Evolutionary conservation across 495 filamentous ascomycete species (phyloP).

Genomic region (Extremus antarcticus): DNA sequence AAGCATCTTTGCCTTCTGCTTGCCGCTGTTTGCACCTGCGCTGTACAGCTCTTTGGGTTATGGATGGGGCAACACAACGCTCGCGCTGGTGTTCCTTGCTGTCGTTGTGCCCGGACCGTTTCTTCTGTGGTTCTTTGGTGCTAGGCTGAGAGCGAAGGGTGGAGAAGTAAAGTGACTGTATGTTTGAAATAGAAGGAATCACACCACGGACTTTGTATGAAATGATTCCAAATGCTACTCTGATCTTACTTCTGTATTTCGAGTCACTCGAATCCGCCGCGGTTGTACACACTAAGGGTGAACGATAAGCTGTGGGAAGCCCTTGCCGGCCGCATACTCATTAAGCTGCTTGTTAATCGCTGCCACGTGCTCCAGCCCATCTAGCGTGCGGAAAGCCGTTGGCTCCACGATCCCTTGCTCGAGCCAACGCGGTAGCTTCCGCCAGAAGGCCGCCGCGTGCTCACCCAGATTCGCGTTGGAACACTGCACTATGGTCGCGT

Average conservation of each 20-base stretch:
- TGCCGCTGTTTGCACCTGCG: constrained; percentile 11
- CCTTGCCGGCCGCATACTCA: neutral
- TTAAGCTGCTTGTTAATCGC: neutral
- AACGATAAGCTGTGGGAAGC: neutral
- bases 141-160: constrained; percentile 9
- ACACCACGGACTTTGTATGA: neutral
- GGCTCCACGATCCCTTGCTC: neutral
- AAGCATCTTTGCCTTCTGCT: constrained; percentile 7
- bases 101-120: constrained; percentile 9
- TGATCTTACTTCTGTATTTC: too few species aligned
- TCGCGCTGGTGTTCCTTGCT: constrained; percentile 4
- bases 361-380: neutral
- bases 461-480: neutral
- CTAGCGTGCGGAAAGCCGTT: neutral
- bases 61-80: constrained; percentile 8
- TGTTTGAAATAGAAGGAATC: too few species aligned
- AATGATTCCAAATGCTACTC: too few species aligned
- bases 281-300: neutral
- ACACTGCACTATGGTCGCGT: neutral
- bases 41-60: constrained; percentile 9
- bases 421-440: neutral
- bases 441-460: neutral
- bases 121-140: constrained; percentile 7
- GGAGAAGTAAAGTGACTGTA: neutral
- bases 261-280: too few species aligned